Percentiles rank a stretch among this genome's conserved stretches.
Evolutionary conservation across 2,329 filamentous ascomycete genomes (phyloP).

Genomic region (Pseudopithomyces maydicus): DNA sequence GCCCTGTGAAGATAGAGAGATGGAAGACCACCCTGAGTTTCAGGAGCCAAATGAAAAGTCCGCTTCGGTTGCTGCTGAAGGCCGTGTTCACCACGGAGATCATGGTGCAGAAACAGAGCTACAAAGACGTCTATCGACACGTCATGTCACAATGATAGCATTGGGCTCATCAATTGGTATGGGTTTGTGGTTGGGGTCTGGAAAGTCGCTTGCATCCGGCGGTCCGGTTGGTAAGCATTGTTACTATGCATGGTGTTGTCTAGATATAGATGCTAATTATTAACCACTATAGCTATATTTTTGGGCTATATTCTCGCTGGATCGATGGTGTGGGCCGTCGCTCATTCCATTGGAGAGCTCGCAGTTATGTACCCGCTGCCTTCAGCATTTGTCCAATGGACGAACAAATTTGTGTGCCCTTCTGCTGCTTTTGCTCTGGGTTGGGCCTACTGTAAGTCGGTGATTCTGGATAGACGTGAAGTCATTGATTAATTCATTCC

Average conservation of each 20-base stretch:
- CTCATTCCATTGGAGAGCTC: constrained; percentile 55
- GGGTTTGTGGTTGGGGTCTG: constrained; percentile 54
- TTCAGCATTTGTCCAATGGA: constrained; percentile 55
- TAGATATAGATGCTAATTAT: neutral
- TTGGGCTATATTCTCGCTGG: constrained; percentile 51
- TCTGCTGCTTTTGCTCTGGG: constrained; percentile 53
- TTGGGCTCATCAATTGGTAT: constrained; percentile 50
- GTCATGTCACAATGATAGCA: constrained; percentile 49
- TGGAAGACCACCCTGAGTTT: neutral
- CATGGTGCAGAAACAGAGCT: constrained; percentile 43
- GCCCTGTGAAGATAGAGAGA: no score
- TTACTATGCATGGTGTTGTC: neutral
- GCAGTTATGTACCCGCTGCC: constrained; percentile 54
- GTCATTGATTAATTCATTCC: neutral
- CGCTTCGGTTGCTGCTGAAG: neutral
- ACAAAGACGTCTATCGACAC: constrained; percentile 47
- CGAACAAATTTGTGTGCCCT: constrained; percentile 49
- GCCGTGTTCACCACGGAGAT: constrained; percentile 14
- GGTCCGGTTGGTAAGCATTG: constrained; percentile 45
- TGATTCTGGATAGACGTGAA: neutral
- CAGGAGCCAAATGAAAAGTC: neutral
- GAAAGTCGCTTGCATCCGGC: constrained; percentile 47
- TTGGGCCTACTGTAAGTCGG: constrained; percentile 51
- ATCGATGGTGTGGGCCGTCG: constrained; percentile 51
- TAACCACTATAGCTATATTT: constrained; percentile 36